Evolutionary conservation across 1,284 basidiomycete genomes (phyloP), one percentile per base, ranked within the genome.

Genomic region (Omphalotus olearius): DNA sequence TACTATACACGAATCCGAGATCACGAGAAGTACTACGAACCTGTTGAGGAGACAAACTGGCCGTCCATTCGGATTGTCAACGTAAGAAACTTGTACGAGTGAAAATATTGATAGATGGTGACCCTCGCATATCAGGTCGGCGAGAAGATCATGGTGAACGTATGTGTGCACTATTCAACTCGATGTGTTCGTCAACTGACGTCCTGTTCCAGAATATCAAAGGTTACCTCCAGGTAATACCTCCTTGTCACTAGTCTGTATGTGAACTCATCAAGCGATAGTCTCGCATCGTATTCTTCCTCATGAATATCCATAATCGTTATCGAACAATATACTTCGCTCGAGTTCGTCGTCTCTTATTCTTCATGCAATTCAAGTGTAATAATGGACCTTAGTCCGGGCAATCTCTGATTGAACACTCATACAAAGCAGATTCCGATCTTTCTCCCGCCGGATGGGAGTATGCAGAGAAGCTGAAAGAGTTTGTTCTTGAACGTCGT

Each of bases 381-480:
- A n/a, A 42, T 25, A 30, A 41, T 37, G 38, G 17, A 30, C 33
- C 36, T 42, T 51, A 88, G 91, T 95, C 93, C 4, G 93, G 93
- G 10, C 93, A 93, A 76, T 97, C 91, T 5, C 79, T 98, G 52
- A 95, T 98, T 58, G 97, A 99, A 66, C 97, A 99, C 66, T 97
- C 95, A 3, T 99, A 96, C 77, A 98, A 97, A 71, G 95, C 96
- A 26, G 96, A 99, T 65, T 94, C 96, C 0, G 97, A 98, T 64
- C 80, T 99, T 6, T 97, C 93, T 0, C 89, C 92, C 1, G 87
- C 88, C 0, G 96, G 96, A 4, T 93, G 92, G 90, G 93, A 97
- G 56, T 99, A 99, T 60, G 87, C 95, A 0, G 88, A 93, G 61
- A 79, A 76, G 37, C 73, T 96, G 53, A 93, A 89, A 62, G 88